Conservation (phyloP, 768 basidiomycete species). For the Boletus pseudo-olivaceus region DNA sequence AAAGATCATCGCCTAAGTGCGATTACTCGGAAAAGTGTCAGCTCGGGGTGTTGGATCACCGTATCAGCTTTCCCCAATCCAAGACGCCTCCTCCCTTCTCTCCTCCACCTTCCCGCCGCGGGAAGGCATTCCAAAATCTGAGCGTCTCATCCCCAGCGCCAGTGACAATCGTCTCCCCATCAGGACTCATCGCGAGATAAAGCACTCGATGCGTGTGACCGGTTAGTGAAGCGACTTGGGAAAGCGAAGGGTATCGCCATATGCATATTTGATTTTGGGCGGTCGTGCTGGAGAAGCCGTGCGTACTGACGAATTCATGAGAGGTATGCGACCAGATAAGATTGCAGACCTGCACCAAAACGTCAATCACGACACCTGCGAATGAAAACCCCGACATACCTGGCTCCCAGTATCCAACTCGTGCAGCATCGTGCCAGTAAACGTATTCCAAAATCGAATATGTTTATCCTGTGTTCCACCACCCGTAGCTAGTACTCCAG, state of each 20-base stretch:
- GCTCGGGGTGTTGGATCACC: slow-evolving; percentile 26
- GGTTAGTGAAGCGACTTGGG: slow-evolving; percentile 91
- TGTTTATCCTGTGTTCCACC: slow-evolving; percentile 99
- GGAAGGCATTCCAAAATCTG: slow-evolving; percentile 97
- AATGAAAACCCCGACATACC: slow-evolving; percentile 38
- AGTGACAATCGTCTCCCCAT: slow-evolving; percentile 96
- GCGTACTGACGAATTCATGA: slow-evolving; percentile 96
- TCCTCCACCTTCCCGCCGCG: slow-evolving; percentile 54
- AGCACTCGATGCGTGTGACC: slow-evolving; percentile 95
- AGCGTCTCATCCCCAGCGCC: slow-evolving; percentile 98
- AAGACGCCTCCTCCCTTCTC: slow-evolving; percentile 38
- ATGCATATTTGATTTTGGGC: slow-evolving; percentile 96
- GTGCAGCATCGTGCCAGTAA: slow-evolving; percentile 77
- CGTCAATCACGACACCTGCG: slow-evolving; percentile 2
- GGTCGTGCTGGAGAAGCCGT: slow-evolving; percentile 91
- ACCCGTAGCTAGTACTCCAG: slow-evolving; percentile 88
- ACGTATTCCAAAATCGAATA: slow-evolving; percentile 95
- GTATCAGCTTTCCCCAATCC: slow-evolving; percentile 51
- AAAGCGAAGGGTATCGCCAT: slow-evolving; percentile 90
- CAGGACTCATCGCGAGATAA: slow-evolving; percentile 96
- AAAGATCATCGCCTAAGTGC: background rate
- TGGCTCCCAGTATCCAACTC: slow-evolving; percentile 95
- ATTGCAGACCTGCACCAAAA: slow-evolving; percentile 79
- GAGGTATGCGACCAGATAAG: slow-evolving; percentile 95
- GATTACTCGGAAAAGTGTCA: background rate